A percentile compares a stretch with the other conserved stretches of the same genome.
phyloP scores from a whole-genome alignment of 805 yeast species.

The Ogataea neopini region DNA sequence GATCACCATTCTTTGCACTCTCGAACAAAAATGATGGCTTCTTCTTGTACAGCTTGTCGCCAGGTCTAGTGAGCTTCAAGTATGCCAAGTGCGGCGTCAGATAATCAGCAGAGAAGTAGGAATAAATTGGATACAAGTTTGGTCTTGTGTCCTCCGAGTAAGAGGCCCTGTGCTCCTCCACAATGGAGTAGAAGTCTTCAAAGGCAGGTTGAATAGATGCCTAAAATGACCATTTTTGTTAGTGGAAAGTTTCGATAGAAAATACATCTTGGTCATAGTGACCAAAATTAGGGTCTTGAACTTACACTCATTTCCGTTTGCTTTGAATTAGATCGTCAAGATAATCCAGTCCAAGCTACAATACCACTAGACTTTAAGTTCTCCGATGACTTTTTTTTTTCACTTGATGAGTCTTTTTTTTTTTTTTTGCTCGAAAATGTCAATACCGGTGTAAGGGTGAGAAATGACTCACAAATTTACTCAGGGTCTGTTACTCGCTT shows the following conservation, averaged over 20 bases:
- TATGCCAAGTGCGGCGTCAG: slow-evolving; percentile 91
- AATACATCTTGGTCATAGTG: no score
- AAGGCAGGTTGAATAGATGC: slow-evolving; percentile 51
- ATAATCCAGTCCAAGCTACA: background rate
- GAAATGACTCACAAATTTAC: no score
- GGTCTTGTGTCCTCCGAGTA: slow-evolving; percentile 36
- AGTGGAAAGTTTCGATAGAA: background rate
- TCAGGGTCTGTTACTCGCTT: no score
- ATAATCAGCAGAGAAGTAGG: slow-evolving; percentile 71
- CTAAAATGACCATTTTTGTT: slow-evolving; percentile 4
- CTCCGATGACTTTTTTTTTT: slow-evolving; percentile 1
- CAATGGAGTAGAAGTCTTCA: slow-evolving; percentile 44
- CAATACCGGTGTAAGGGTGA: slow-evolving; percentile 3
- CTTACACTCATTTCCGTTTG: slow-evolving; percentile 1
- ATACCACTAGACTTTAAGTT: background rate
- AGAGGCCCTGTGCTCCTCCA: slow-evolving; percentile 37
- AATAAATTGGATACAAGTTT: slow-evolving; percentile 80
- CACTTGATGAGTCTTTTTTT: slow-evolving; percentile 1
- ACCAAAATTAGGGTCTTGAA: background rate
- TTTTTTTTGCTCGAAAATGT: background rate
- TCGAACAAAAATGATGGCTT: slow-evolving; percentile 81
- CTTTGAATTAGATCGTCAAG: background rate
- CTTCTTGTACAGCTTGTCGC: slow-evolving; percentile 48
- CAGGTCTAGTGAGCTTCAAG: slow-evolving; percentile 73
- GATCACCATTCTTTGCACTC: slow-evolving; percentile 86